Base-by-base conservation (phyloP, 176 grass and related monocot genomes). In the Triticum dicoccoides region DNA sequence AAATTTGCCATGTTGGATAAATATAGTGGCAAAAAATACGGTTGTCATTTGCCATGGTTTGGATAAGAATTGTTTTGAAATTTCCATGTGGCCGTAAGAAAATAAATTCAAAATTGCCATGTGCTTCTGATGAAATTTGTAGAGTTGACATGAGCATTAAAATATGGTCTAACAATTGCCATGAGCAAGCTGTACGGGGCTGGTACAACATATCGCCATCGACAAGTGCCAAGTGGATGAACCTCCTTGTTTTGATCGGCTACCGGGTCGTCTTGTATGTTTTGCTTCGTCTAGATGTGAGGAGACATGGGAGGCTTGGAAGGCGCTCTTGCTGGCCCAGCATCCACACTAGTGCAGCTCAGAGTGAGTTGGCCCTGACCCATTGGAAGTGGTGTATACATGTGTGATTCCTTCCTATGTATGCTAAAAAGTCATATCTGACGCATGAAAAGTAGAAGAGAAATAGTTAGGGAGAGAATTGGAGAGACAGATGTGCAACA, bases 161-260 rank as follows among this genome's bases (percentile, higher is more conserved):
- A 38, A 38, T 38, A 38, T 38, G 37, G 5, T 38, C 5, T 38
- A 38, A 38, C 37, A 38, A 38, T 30, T 38, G 4, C 37, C 37
- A 38, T 38, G 37, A 38, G 38, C 93, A 95, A 80, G 96, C 91
- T 3, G 96, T 98, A 18, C 83, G 84, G 45, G 96, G 93, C 17
- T 95, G 93, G 9, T 98, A 92, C 72, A 29, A 82, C 42, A 93
- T 98, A 65, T 95, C 95, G 1, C 89, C 96, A 15, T 98, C 91
- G 13, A 3, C 37, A 44, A 87, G 79, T 20, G 80, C 88, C 21
- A 98, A 98, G 73, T 98, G 93, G 91, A 74, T 61, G 62, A 95
- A 98, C 44, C 89, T 98, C 41, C 79, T 98, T 33, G 86, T 72
- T 76, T 93, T 91, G 1, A 69, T 89, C 7, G 89, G 87, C 32